Evolutionary conservation across 768 basidiomycete species (phyloP).

Genomic region (Cantharellus cinnabarinus): DNA sequence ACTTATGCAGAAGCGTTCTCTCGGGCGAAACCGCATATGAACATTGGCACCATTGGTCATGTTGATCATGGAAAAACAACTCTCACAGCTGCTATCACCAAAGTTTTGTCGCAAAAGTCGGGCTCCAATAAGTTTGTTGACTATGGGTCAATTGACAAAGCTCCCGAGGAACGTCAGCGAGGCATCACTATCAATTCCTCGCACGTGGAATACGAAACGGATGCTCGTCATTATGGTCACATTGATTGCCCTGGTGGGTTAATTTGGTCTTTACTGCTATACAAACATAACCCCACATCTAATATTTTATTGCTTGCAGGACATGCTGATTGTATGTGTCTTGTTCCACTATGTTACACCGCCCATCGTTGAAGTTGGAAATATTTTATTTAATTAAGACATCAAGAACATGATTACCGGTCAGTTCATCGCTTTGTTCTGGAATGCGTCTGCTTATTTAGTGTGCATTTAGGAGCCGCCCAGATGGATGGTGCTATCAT

Average conservation of each 20-base stretch:
- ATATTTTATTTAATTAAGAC: conserved; percentile 24
- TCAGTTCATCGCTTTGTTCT: background rate
- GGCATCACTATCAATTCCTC: conserved; percentile 99
- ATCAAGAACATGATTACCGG: conserved; percentile 99
- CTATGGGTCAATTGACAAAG: conserved; percentile 96
- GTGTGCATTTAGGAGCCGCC: conserved; percentile 31
- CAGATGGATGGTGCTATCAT: conserved; percentile 95
- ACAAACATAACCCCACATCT: background rate
- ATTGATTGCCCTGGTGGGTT: conserved; percentile 71
- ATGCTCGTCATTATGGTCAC: conserved; percentile 79
- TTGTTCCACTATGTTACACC: conserved; percentile 3
- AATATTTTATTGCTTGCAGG: conserved; percentile 14
- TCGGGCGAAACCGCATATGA: conserved; percentile 77
- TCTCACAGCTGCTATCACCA: conserved; percentile 88
- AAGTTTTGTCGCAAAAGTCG: conserved; percentile 59
- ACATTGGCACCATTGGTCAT: conserved; percentile 89
- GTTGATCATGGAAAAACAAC: conserved; percentile 99
- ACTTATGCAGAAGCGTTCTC: conserved; percentile 64
- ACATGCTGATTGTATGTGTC: conserved; percentile 73
- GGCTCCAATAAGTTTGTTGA: conserved; percentile 74
- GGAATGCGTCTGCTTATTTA: too few relatives aligned
- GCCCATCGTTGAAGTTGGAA: background rate
- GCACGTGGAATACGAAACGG: conserved; percentile 96
- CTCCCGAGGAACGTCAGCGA: conserved; percentile 96
- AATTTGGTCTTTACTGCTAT: conserved; percentile 7